phyloP scores from a whole-genome alignment of 176 grass and related monocot genomes.

The Aegilops sharonensis region DNA sequence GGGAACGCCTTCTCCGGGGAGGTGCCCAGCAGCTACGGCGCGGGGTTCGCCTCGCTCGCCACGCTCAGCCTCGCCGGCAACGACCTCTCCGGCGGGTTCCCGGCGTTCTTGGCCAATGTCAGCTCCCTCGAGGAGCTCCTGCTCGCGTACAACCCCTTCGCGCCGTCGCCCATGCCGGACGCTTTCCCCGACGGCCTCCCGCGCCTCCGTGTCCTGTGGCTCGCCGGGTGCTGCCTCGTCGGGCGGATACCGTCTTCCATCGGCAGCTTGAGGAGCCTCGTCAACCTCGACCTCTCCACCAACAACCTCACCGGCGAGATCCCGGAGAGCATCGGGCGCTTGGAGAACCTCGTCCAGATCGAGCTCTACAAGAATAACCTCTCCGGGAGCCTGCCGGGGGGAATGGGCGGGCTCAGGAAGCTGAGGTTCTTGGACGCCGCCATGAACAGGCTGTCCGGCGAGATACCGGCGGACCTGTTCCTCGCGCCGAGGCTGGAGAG shows the following conservation, averaged over 20 bases:
- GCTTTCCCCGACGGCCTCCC: neutral
- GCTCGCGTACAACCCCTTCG: conserved; percentile 80
- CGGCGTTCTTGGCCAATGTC: conserved; percentile 45
- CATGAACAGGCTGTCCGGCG: conserved; percentile 58
- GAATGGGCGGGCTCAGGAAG: conserved; percentile 49
- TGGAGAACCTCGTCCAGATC: conserved; percentile 53
- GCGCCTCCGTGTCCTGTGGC: conserved; percentile 53
- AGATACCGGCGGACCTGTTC: conserved; percentile 62
- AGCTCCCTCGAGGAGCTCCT: conserved; percentile 54
- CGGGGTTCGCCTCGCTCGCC: conserved; percentile 35
- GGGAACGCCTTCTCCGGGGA: conserved; percentile 58
- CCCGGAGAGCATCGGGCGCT: conserved; percentile 5
- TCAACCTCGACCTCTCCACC: conserved; percentile 71
- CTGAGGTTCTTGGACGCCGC: conserved; percentile 62
- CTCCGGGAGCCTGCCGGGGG: conserved; percentile 42
- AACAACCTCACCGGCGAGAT: conserved; percentile 73
- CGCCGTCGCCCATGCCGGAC: conserved; percentile 42
- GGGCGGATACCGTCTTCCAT: conserved; percentile 51
- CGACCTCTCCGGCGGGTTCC: conserved; percentile 49
- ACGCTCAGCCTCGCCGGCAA: conserved; percentile 51
- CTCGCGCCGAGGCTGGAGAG: conserved; percentile 54
- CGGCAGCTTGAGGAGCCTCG: conserved; percentile 32
- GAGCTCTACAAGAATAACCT: conserved; percentile 83
- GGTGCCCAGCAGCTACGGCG: conserved; percentile 41
- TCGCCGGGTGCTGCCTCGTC: conserved; percentile 59